These are phyloP conservation scores for Lindgomyces ingoldianus DNA, from an alignment of 495 filamentous ascomycete genomes.

Conservation along the genomic window DNA sequence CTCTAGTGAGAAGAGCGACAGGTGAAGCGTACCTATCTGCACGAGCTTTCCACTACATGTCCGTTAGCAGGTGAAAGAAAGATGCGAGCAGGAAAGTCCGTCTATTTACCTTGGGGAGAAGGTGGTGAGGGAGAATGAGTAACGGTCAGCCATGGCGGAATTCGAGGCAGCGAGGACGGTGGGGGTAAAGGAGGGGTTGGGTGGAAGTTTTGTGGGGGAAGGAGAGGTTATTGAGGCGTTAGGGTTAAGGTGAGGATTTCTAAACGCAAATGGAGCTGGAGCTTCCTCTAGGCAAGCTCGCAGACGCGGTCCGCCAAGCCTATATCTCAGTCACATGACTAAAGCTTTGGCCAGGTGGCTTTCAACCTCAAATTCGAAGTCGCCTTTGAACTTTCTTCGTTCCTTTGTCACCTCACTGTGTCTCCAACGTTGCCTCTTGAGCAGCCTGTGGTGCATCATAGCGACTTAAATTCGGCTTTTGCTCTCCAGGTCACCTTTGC, in stretches of 20 bases:
- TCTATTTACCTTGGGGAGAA: slow-evolving; percentile 92
- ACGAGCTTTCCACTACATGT: slow-evolving; percentile 84
- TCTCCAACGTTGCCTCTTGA: background rate
- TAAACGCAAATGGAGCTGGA: slow-evolving; percentile 20
- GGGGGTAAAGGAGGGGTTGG: background rate
- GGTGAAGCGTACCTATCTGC: slow-evolving; percentile 63
- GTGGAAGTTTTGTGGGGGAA: background rate
- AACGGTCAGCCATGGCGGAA: slow-evolving; percentile 87
- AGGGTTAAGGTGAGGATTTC: background rate
- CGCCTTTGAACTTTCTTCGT: slow-evolving; percentile 22
- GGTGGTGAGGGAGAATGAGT: slow-evolving; percentile 98
- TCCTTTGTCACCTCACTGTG: slow-evolving; percentile 7
- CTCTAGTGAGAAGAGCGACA: background rate
- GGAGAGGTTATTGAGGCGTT: background rate
- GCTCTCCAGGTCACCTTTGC: too few relatives aligned
- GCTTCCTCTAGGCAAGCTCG: slow-evolving; percentile 35
- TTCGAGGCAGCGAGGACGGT: background rate
- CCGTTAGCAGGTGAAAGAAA: slow-evolving; percentile 48
- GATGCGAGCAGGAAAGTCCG: background rate
- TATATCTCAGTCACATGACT: slow-evolving; percentile 17
- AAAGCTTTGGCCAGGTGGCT: slow-evolving; percentile 25
- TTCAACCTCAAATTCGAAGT: background rate
- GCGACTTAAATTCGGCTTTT: too few relatives aligned
- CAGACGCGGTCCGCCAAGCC: background rate
- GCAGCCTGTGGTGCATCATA: too few relatives aligned